Conservation (phyloP, 2,329 filamentous ascomycete species). For the Aspergillus novofumigatus region DNA sequence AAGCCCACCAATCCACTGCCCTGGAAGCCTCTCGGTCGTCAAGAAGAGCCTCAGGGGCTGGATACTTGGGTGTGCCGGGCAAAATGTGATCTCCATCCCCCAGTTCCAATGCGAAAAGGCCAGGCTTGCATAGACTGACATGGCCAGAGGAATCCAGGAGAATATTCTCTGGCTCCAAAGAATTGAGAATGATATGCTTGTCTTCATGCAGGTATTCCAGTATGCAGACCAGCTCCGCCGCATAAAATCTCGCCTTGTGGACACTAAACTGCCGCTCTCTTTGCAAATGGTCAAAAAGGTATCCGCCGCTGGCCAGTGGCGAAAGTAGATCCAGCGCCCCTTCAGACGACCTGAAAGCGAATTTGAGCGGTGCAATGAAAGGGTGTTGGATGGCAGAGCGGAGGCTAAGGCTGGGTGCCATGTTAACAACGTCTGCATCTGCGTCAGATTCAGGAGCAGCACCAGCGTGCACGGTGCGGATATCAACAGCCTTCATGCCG, state of each 20-base stretch:
- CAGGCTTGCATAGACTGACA: slow-evolving; percentile 12
- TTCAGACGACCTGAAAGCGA: slow-evolving; percentile 8
- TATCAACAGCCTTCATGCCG: slow-evolving; percentile 1
- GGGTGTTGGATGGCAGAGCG: slow-evolving; percentile 11
- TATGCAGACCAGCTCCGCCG: slow-evolving; percentile 13
- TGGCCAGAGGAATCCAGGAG: slow-evolving; percentile 14
- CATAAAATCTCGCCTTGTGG: slow-evolving; percentile 10
- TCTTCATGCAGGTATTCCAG: slow-evolving; percentile 14
- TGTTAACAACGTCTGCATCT: neutral
- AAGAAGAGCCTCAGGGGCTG: slow-evolving; percentile 10
- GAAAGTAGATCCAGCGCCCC: slow-evolving; percentile 9
- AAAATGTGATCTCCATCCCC: slow-evolving; percentile 6
- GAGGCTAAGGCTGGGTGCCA: slow-evolving; percentile 1
- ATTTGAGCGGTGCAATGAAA: slow-evolving; percentile 11
- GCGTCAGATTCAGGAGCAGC: neutral
- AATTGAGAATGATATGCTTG: slow-evolving; percentile 9
- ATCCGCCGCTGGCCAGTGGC: slow-evolving; percentile 13
- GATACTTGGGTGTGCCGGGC: slow-evolving; percentile 9
- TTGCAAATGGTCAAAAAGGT: slow-evolving; percentile 13
- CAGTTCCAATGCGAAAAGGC: slow-evolving; percentile 9
- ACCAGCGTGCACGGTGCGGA: neutral
- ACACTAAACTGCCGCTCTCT: slow-evolving; percentile 8
- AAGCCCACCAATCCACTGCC: slow-evolving; percentile 11
- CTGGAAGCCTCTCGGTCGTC: slow-evolving; percentile 3
- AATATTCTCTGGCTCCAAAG: slow-evolving; percentile 11